Conservation (phyloP, 1,284 basidiomycete species). For the Melampsora occidentalis region DNA sequence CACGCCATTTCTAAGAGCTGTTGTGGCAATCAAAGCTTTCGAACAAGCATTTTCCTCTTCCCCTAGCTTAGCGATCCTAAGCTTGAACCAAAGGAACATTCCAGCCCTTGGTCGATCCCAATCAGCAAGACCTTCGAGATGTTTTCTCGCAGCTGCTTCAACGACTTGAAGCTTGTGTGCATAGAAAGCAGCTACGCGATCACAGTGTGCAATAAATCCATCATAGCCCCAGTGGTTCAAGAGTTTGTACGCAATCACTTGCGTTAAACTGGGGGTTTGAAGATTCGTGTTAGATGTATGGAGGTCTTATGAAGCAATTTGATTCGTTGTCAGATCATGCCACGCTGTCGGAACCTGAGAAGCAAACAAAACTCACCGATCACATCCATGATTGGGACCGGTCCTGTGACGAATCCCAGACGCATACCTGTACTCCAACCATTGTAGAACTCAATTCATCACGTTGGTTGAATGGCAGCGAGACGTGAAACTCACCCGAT, state of each 20-base stretch:
- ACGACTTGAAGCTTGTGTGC: constrained; percentile 73
- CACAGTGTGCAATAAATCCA: constrained; percentile 72
- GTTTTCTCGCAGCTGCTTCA: constrained; percentile 68
- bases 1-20: constrained; percentile 76
- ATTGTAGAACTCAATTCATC: constrained; percentile 1
- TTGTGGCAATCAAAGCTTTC: constrained; percentile 69
- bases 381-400: constrained; percentile 67
- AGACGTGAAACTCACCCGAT: constrained; percentile 59
- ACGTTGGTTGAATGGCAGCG: background rate
- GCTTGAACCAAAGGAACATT: constrained; percentile 53
- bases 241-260: constrained; percentile 69
- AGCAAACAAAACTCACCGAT: constrained; percentile 56
- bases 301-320: constrained; percentile 24
- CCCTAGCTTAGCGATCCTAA: constrained; percentile 46
- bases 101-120: constrained; percentile 85
- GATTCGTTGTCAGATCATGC: background rate
- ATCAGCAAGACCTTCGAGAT: constrained; percentile 72
- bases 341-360: background rate
- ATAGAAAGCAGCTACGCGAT: constrained; percentile 72
- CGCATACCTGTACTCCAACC: constrained; percentile 51
- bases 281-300: constrained; percentile 40
- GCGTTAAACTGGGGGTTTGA: constrained; percentile 65
- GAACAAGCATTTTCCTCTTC: constrained; percentile 64
- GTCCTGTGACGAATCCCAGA: constrained; percentile 77
- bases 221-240: constrained; percentile 67